Evolutionary conservation across 2,329 filamentous ascomycete species (phyloP).

Genomic region (Aureobasidium sp.): DNA sequence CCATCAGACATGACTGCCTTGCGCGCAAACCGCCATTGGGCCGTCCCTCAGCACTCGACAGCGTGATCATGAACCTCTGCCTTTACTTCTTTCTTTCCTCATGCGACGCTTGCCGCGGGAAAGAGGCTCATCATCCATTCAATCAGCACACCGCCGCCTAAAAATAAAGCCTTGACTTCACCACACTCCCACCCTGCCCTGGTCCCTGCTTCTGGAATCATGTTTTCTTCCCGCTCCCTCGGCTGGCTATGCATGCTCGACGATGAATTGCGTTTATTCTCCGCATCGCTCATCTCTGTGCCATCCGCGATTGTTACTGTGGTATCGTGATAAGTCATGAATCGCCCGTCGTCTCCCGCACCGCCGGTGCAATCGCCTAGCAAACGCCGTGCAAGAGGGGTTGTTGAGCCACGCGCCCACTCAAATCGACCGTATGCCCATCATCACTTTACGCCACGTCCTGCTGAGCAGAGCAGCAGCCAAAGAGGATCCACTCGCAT

Average conservation of each 20-base stretch:
- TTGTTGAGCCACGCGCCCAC: constrained; percentile 9
- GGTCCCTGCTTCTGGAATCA: constrained; percentile 12
- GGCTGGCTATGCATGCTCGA: constrained; percentile 1
- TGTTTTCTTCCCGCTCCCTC: constrained; percentile 10
- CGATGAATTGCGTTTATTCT: constrained; percentile 2
- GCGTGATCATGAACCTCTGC: too few relatives aligned
- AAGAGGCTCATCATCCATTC: neutral
- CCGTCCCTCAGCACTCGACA: too few relatives aligned
- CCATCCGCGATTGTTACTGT: constrained; percentile 7
- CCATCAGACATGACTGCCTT: neutral
- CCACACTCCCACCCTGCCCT: neutral
- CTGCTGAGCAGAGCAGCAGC: neutral
- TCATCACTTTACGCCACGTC: constrained; percentile 10
- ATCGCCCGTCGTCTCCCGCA: neutral
- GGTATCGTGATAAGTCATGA: neutral
- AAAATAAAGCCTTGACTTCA: constrained; percentile 2
- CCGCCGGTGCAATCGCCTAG: neutral
- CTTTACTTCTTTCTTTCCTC: neutral
- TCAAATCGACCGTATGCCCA: neutral
- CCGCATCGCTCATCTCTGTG: constrained; percentile 2
- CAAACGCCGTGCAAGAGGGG: neutral
- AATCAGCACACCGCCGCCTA: constrained; percentile 7
- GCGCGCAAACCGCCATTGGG: neutral
- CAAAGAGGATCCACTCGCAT: constrained; percentile 7
- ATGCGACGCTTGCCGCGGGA: neutral